Evolutionary conservation across 768 basidiomycete genomes (phyloP), one percentile per base, ranked within the genome.

Genomic region (Auricularia sp.): DNA sequence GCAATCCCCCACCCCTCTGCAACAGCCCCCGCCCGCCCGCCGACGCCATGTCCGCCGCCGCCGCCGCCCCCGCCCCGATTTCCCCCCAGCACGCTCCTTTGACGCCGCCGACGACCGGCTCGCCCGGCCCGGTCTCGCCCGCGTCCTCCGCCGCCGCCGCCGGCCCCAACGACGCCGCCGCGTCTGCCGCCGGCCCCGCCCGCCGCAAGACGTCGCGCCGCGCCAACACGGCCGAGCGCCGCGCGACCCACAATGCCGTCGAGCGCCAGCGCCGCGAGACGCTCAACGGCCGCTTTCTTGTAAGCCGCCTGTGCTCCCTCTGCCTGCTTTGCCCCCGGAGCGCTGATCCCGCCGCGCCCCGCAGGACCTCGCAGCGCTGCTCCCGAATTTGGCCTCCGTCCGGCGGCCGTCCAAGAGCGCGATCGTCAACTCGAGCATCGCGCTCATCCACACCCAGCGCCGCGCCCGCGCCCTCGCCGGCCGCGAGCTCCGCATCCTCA

Each of bases 171-270:
- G 35, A 36, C 64, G 65, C 59, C 44, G 58, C 64, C 58, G 16
- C 44, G 61, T 51, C 43, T 39, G 34, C 61, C 54, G 63, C 61
- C 36, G 67, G 66, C 44, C 81, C 83, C 66, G 72, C 77, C 65
- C 91, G 90, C 73, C 85, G 90, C 74, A 96, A 96, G 75, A 85
- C 91, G 64, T 85, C 84, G 71, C 83, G 93, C 67, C 85, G 94
- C 36, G 94, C 93, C 62, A 98, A 98, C 77, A 98, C 95, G 62
- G 95, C 94, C 62, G 96, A 98, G 74, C 91, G 95, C 75, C 81
- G 96, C 42, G 93, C 93, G 3, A 94, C 91, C 23, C 96, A 99
- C 78, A 99, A 98, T 74, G 96, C 97, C 36, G 93, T 98, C 65
- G 97, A 98, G 79, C 83, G 97, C 61, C 89, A 90, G 72, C 84